A percentile compares a stretch with the other conserved stretches of the same genome.
Conservation (phyloP, 441 rosid genomes). For the Mallotus repandus region DNA sequence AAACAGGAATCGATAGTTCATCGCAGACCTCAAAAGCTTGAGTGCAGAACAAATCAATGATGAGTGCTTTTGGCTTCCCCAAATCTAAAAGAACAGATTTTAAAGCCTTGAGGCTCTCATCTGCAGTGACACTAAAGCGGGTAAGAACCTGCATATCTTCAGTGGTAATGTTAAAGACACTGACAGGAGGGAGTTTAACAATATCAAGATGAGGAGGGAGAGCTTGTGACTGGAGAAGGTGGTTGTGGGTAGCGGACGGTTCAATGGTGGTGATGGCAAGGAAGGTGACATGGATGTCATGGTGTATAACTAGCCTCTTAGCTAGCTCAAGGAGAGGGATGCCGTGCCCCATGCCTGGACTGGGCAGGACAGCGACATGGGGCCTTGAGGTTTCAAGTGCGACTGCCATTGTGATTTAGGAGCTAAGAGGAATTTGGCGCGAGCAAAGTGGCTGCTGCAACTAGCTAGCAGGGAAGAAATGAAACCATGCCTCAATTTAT, state of each 20-base stretch:
- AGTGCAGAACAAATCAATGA: conserved; percentile 55
- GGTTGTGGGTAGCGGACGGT: conserved; percentile 14
- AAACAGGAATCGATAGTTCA: conserved; percentile 45
- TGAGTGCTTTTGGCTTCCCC: conserved; percentile 32
- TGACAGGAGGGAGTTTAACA: conserved; percentile 33
- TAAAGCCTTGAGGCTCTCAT: conserved; percentile 29
- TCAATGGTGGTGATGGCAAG: conserved; percentile 34
- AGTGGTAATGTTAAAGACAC: conserved; percentile 23
- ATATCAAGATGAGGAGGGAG: conserved; percentile 41
- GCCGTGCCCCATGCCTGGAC: conserved; percentile 53
- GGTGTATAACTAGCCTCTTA: conserved; percentile 32
- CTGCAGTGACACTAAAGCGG: conserved; percentile 31
- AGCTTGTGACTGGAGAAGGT: conserved; percentile 34
- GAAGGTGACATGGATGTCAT: conserved; percentile 35
- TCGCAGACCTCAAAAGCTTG: conserved; percentile 45
- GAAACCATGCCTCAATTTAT: too few species aligned
- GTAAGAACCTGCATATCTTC: conserved; percentile 16
- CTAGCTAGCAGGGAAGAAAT: too few species aligned
- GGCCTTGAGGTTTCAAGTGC: conserved; percentile 23
- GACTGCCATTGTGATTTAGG: too few species aligned
- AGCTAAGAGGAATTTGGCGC: too few species aligned
- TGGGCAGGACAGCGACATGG: conserved; percentile 38
- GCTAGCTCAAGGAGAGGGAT: conserved; percentile 49
- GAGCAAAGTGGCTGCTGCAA: too few species aligned
- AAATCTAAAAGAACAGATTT: conserved; percentile 26